Base-by-base conservation (phyloP, 2,329 filamentous ascomycete species). In the Fusarium sp. region DNA sequence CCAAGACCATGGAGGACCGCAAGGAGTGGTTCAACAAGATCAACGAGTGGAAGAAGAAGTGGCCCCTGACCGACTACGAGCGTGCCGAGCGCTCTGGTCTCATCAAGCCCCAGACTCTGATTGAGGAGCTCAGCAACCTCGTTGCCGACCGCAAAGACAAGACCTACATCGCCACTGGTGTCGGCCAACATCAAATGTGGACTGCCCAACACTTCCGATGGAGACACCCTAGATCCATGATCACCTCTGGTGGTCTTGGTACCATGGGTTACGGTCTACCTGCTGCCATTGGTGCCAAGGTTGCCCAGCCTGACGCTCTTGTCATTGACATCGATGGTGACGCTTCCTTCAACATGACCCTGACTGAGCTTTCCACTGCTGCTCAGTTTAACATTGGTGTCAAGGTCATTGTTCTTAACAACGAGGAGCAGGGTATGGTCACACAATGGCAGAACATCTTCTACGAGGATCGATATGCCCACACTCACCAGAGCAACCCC, bases 151-250 rank as follows among this genome's bases (percentile, higher is more conserved):
- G 92, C 75, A 97, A 98, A 84, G 87, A 96, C 56, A 88, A 92
- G 77, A 97, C 94, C 35, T 91, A 97, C 81, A 97, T 99, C 81
- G 86, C 95, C 5, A 98, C 96, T 5, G 96, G 96, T 84, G 96
- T 98, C 15, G 96, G 96, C 47, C 96, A 98, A 84, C 96, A 98
- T 62, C 96, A 99, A 84, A 98, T 98, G 96, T 98, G 96, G 96
- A 90, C 94, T 33, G 96, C 95, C 9, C 96, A 98, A 86, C 95
- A 98, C 87, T 98, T 95, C 91, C 91, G 95, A 79, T 98, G 96
- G 96, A 90, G 94, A 73, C 86, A 95, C 79, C 96, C 96, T 38
- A 92, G 96, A 76, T 94, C 93, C 72, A 97, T 98, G 93, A 93
- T 99, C 85, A 98, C 96, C 38, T 98, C 95, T 2, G 96, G 96